Evolutionary conservation across 2,329 filamentous ascomycete species (phyloP), one percentile per base, ranked within the genome.

Genomic region (Sphaerostilbella broomeana): DNA sequence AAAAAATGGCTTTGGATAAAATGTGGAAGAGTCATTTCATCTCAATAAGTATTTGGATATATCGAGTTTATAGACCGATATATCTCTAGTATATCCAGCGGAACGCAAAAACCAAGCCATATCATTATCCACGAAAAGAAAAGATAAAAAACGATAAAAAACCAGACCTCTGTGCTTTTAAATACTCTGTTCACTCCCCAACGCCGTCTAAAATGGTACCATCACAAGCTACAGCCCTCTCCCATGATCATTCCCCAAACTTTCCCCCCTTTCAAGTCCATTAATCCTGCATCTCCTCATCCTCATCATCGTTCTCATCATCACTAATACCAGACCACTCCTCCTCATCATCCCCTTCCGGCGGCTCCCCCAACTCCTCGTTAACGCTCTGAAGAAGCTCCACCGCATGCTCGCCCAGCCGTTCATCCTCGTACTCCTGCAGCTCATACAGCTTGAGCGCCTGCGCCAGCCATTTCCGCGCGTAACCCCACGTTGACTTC

Each of bases 341-440:
- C 20, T 77, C 74, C 24, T 69, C 73, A 15, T 75, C 72, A 15
- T 75, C 72, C 13, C 70, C 69, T 20, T 72, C 69, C 13, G 68
- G 63, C 10, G 72, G 69, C 49, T 76, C 75, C 4, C 81, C 81
- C 3, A 89, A 65, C 52, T 79, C 79, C 43, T 73, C 69, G 49
- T 75, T 77, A 43, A 88, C 75, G 39, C 67, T 69, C 27, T 68
- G 66, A 29, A 87, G 64, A 30, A 94, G 68, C 65, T 92, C 85
- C 43, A 73, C 67, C 0, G 84, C 81, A 57, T 94, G 86, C 44
- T 84, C 79, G 36, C 79, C 79, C 18, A 94, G 67, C 47, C 83
- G 70, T 45, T 87, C 83, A 50, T 94, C 86, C 58, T 94, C 89
- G 58, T 95, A 97, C 37, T 90, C 80, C 51, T 92, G 74, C 52